Base-by-base conservation (phyloP, 2,329 filamentous ascomycete species). In the Aphanoascus verrucosus region DNA sequence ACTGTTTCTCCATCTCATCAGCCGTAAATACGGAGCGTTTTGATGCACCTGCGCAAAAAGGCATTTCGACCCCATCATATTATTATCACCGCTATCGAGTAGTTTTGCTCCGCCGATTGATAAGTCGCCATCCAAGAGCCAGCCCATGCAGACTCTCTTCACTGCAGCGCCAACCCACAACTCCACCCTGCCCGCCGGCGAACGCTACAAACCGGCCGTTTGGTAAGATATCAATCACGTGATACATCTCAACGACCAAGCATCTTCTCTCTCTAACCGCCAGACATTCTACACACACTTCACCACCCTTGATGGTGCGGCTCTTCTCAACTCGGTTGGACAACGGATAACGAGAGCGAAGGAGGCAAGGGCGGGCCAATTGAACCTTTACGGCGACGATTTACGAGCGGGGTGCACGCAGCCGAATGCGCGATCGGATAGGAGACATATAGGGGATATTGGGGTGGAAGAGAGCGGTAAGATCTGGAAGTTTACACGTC, bases 201-300 rank as follows among this genome's bases (percentile, higher is more conserved):
- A 15, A 15, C 44, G 14, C 31, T 28, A 19, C n/a, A 47, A 34
- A 47, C 44, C 44, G 31, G 3, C 15, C 7, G 32, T 34, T 14
- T 40, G 46, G 46, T 40, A 34, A 28, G 34, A 34, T 40, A 28
- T 32, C 23, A 17, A 20, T 51, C 49, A 51, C 49, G 49, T 51
- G 49, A 43, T 14, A 7, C 19, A 20, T 6, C 3, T 15, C 23
- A 31, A 37, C 38, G 31, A 44, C 49, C 49, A 43, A 51, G 28
- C 23, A 51, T 43, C 49, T 14, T 43, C 40, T 19, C 31, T 43
- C 40, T 51, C 49, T 51, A 51, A 51, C 23, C 49, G 49, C 49
- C 49, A 17, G 31, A 34, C 34, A 6, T 12, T 23, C 14, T 9
- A 19, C 47, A 23, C 37, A 17, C 47, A 8, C 47, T 23, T 6